A percentile compares a stretch with the other conserved stretches of the same genome.
Evolutionary conservation across 2,329 filamentous ascomycete genomes (phyloP).

Genomic region (Botrytis pseudocinerea): DNA sequence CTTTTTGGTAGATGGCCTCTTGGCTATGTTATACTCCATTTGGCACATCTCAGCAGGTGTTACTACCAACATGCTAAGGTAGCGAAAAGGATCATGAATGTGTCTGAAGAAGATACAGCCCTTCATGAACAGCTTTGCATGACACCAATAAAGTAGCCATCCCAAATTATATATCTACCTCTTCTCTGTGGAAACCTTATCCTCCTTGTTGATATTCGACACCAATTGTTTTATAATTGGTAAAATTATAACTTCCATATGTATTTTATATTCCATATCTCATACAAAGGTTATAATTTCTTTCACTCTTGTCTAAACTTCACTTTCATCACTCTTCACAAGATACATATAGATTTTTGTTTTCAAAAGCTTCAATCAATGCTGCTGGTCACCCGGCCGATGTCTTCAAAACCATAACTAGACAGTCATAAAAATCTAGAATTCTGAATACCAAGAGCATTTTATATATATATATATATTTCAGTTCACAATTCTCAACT

Average conservation of each 20-base stretch:
- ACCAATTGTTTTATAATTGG: too few species aligned
- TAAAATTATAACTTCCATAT: not conserved
- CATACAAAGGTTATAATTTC: not conserved
- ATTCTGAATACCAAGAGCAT: not conserved
- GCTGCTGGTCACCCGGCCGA: not conserved
- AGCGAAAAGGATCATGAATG: not conserved
- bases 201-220: not conserved
- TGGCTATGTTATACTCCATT: not conserved
- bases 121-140: not conserved
- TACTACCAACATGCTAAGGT: not conserved
- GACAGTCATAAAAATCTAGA: not conserved
- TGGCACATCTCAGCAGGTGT: too few species aligned
- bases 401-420: not conserved
- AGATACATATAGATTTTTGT: not conserved
- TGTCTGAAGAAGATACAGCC: not conserved
- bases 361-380: not conserved
- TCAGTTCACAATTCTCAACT: not conserved
- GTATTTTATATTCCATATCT: not conserved
- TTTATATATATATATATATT: too few species aligned
- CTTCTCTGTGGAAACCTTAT: not conserved
- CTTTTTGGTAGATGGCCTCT: not conserved
- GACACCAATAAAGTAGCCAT: not conserved
- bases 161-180: not conserved
- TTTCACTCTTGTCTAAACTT: not conserved
- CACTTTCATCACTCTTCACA: not conserved